Base-by-base conservation (phyloP, 2,329 filamentous ascomycete species). In the Sporothrix dimorphospora region DNA sequence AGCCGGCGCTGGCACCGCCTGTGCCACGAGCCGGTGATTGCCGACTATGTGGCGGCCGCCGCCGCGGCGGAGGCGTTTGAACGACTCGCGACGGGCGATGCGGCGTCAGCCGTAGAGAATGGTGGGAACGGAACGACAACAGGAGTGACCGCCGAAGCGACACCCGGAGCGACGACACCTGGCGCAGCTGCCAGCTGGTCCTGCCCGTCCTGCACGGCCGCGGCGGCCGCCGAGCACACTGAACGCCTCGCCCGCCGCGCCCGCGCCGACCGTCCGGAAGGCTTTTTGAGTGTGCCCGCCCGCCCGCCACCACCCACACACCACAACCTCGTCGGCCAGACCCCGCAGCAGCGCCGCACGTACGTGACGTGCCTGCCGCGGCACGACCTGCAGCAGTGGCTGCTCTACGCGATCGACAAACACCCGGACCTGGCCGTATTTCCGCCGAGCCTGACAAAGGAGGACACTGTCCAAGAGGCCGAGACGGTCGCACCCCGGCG, bases 1-100 rank as follows among this genome's bases (percentile, higher is more conserved):
- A 92, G 93, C 79, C 85, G 86, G 40, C 88, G 90, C 55, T 97
- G 93, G 87, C 93, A 97, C 80, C 92, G 94, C 79, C 88, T 89
- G 77, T 97, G 93, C 78, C 93, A 97, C 79, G 87, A 92, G 72
- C 93, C 93, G 1, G 86, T 87, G 12, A 93, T 97, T 73, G 85
- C 87, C n/a, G 87, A 91, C 74, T 88, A 91, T 21, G 63, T 42
- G 9, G 69, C 69, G 0, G 72, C 63, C 3, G n/a, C 30, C 24
- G 85, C 85, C 45, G 87, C 92, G 1, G 53, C 49, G 21, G 49
- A 53, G 49, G 9, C 73, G 42, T 8, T n/a, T 84, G 30, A 34
- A 6, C 30, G 30, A 6, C 30, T 34, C 74, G 87, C 73, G 88
- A 90, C 75, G 96, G 93, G 47, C n/a, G 19, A 12, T 16, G 34